Evolutionary conservation across 225 moss, liverwort and hornwort species (phyloP).

Genomic region (Straminergon stramineum): DNA sequence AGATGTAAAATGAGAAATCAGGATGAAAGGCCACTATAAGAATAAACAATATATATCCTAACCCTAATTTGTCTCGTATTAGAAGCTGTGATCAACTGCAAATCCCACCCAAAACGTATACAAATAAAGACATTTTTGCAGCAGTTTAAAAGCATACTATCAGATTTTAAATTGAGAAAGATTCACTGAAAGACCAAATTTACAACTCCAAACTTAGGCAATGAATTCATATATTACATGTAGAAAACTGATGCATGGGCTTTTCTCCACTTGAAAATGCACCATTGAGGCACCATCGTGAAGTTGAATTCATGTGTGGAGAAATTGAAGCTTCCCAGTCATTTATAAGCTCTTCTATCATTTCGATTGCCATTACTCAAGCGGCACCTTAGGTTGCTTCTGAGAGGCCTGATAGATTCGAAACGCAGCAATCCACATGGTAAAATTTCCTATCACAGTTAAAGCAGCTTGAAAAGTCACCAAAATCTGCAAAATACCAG

Average conservation of each 20-base stretch:
- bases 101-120: not conserved
- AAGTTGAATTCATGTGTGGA: not conserved
- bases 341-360: not conserved
- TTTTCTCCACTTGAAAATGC: not conserved
- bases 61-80: not conserved
- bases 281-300: not conserved
- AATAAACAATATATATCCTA: not conserved
- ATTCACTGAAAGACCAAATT: not conserved
- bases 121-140: not conserved
- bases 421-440: constrained; percentile 87
- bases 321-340: not conserved
- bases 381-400: constrained; percentile 24
- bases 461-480: constrained; percentile 73
- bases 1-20: not conserved
- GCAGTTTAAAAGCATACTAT: not conserved
- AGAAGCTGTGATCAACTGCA: not conserved
- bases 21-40: not conserved
- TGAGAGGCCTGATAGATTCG: constrained; percentile 66
- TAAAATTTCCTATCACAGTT: constrained; percentile 72
- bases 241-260: not conserved
- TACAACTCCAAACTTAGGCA: not conserved
- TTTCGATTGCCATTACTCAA: not conserved
- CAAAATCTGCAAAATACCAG: constrained; percentile 42
- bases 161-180: not conserved
- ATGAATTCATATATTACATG: not conserved